Evolutionary conservation across 1,139 yeast genomes (phyloP).

Genomic region (Yamadazyma diddensiae): DNA sequence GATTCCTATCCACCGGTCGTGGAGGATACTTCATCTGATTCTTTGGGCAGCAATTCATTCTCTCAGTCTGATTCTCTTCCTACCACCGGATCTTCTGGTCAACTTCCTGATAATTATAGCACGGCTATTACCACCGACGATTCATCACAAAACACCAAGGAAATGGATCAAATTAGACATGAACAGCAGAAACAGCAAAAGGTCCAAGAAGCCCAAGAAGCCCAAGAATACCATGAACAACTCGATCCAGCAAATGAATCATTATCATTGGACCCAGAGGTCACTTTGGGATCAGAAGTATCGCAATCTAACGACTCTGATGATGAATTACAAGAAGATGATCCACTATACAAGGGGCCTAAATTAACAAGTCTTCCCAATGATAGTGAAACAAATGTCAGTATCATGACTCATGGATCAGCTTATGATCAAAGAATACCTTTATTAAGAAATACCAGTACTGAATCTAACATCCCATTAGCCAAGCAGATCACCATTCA

Average conservation of each 20-base stretch:
- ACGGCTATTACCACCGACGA: constrained; percentile 12
- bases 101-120: constrained; percentile 11
- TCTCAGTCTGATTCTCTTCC: constrained; percentile 4
- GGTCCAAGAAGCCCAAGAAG: background rate
- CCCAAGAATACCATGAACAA: background rate
- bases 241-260: no score
- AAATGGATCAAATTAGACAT: background rate
- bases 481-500: constrained; percentile 9
- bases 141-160: constrained; percentile 4
- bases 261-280: no score
- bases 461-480: constrained; percentile 18
- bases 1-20: background rate
- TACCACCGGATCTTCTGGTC: constrained; percentile 4
- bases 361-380: constrained; percentile 6
- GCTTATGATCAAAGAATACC: constrained; percentile 32
- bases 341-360: background rate
- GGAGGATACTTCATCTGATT: constrained; percentile 1
- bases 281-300: no score
- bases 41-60: background rate
- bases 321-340: background rate
- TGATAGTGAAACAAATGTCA: constrained; percentile 16
- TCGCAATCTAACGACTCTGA: no score
- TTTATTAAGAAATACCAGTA: constrained; percentile 26
- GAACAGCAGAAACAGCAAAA: background rate
- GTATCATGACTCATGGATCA: constrained; percentile 22